Evolutionary conservation across 2,329 filamentous ascomycete species (phyloP).

Genomic region (Lasiodiplodia sp.): DNA sequence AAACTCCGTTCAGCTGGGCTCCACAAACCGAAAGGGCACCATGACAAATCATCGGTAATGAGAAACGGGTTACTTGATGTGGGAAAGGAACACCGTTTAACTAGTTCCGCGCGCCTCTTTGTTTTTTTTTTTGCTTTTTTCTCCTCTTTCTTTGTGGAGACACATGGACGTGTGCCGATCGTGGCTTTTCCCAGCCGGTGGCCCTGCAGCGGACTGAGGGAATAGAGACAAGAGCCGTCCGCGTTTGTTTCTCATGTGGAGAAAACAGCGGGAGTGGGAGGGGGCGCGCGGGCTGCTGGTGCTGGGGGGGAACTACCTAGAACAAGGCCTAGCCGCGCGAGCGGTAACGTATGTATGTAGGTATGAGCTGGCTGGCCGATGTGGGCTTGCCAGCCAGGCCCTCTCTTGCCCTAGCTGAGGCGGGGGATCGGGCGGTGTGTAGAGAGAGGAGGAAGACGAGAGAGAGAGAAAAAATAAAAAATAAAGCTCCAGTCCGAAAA

Average conservation of each 20-base stretch:
- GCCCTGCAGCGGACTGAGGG: too few species aligned
- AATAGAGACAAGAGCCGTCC: too few species aligned
- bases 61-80: neutral
- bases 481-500: neutral
- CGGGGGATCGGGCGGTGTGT: neutral
- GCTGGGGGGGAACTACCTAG: too few species aligned
- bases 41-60: neutral
- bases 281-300: neutral
- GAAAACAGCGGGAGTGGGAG: neutral
- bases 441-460: neutral
- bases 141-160: neutral
- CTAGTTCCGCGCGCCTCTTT: neutral
- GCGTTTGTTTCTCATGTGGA: neutral
- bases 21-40: neutral
- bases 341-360: neutral
- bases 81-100: neutral
- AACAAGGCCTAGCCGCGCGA: too few species aligned
- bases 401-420: neutral
- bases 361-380: neutral
- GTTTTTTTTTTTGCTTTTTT: neutral
- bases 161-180: too few species aligned
- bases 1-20: neutral
- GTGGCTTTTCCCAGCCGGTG: too few species aligned
- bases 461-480: neutral
- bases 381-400: neutral